Conservation (phyloP, 1,139 yeast species). For the Suhomyces yuchorum region DNA sequence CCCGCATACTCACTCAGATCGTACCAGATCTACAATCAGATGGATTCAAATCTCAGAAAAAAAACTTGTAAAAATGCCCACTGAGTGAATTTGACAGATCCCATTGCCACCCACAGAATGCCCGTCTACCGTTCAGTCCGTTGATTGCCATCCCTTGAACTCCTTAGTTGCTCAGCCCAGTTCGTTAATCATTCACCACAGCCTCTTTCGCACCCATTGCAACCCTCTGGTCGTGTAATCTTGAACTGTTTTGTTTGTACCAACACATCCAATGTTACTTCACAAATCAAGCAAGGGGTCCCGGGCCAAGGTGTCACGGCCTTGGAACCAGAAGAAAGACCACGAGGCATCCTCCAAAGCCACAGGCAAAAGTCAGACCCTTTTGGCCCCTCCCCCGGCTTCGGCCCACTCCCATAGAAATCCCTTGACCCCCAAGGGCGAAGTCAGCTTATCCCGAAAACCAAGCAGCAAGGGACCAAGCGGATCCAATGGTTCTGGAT, state of each 20-base stretch:
- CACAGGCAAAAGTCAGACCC: background rate
- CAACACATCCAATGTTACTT: conserved; percentile 3
- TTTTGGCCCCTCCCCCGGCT: background rate
- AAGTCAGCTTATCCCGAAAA: background rate
- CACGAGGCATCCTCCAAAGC: background rate
- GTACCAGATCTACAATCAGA: no score
- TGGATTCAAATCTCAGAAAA: no score
- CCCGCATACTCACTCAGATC: no score
- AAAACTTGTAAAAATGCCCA: no score
- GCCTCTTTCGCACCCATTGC: conserved; percentile 10
- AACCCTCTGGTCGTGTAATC: conserved; percentile 7
- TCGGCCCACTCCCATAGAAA: background rate
- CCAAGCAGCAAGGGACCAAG: background rate
- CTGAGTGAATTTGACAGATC: no score
- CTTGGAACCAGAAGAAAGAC: conserved; percentile 3
- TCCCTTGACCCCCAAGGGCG: conserved; percentile 2
- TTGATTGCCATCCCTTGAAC: background rate
- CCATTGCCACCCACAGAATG: background rate
- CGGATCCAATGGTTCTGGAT: background rate
- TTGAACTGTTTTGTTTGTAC: conserved; percentile 5
- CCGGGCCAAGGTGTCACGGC: conserved; percentile 1
- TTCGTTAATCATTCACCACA: background rate
- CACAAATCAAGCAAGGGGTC: conserved; percentile 3
- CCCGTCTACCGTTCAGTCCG: background rate
- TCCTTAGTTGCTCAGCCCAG: background rate